Percentiles rank a stretch among this genome's conserved stretches.
These are phyloP conservation scores for Leptosphaerulina australis DNA, from an alignment of 2,329 filamentous ascomycete species.

Conservation along the genomic window DNA sequence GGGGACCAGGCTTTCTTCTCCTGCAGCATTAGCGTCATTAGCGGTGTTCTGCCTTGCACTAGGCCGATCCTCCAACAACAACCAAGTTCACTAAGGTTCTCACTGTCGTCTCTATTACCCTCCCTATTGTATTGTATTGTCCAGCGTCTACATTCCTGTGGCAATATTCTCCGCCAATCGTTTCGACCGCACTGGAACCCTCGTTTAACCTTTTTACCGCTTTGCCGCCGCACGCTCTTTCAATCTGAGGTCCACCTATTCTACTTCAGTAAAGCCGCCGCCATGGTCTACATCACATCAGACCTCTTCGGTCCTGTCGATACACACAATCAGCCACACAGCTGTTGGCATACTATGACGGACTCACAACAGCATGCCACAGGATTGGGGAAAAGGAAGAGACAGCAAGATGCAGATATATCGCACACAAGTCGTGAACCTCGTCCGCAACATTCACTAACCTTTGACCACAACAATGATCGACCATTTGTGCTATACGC, in stretches of 20 bases:
- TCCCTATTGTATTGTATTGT: conserved; percentile 5
- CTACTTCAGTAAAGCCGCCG: conserved; percentile 20
- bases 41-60: conserved; percentile 10
- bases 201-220: conserved; percentile 5
- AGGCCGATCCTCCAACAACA: conserved; percentile 13
- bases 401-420: conserved; percentile 23
- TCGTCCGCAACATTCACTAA: conserved; percentile 13
- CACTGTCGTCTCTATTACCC: neutral
- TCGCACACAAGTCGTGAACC: conserved; percentile 1
- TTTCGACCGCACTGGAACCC: neutral
- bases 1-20: conserved; percentile 13
- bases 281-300: conserved; percentile 48
- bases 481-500: conserved; percentile 18
- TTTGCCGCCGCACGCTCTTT: conserved; percentile 19
- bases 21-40: conserved; percentile 10
- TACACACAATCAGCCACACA: conserved; percentile 16
- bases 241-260: conserved; percentile 11
- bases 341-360: conserved; percentile 28
- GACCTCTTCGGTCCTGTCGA: conserved; percentile 39
- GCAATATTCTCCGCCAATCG: neutral
- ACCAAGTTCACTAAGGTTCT: conserved; percentile 6
- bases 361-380: conserved; percentile 24
- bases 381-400: conserved; percentile 42
- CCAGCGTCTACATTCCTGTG: conserved; percentile 1
- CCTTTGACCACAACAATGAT: conserved; percentile 24